These are phyloP conservation scores for Neospermospora avenae DNA, from an alignment of 2,329 filamentous ascomycete genomes.

Conservation along the genomic window DNA sequence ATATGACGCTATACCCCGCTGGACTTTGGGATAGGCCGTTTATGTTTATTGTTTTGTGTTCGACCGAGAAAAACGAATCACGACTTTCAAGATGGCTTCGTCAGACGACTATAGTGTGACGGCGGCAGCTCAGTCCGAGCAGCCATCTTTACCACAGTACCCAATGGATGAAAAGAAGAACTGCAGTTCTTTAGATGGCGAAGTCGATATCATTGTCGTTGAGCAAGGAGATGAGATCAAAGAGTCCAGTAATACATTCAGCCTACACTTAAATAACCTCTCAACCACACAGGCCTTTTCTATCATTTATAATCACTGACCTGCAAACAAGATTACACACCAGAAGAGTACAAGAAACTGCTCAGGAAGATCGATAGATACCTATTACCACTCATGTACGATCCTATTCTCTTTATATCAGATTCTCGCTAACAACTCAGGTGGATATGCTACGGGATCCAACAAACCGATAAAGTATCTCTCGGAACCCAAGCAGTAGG, in stretches of 20 bases:
- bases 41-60: neutral
- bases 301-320: neutral
- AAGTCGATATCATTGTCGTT: conserved; percentile 12
- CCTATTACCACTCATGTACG: conserved; percentile 46
- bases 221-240: conserved; percentile 14
- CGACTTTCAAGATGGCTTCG: neutral
- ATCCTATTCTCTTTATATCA: conserved; percentile 9
- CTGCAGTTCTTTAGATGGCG: conserved; percentile 7
- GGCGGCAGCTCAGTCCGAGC: neutral
- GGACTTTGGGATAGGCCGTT: neutral
- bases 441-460: conserved; percentile 45
- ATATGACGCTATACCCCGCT: neutral
- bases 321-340: conserved; percentile 32
- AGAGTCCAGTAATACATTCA: conserved; percentile 18
- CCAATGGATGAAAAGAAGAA: conserved; percentile 9
- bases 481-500: conserved; percentile 45
- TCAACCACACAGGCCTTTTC: neutral
- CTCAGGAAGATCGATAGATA: conserved; percentile 44
- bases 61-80: neutral
- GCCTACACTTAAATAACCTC: neutral
- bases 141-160: neutral
- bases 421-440: conserved; percentile 1
- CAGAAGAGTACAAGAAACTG: conserved; percentile 39
- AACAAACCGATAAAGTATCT: conserved; percentile 48
- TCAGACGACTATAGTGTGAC: neutral